phyloP scores from a whole-genome alignment of 495 filamentous ascomycete genomes.

The Neurospora sp. region DNA sequence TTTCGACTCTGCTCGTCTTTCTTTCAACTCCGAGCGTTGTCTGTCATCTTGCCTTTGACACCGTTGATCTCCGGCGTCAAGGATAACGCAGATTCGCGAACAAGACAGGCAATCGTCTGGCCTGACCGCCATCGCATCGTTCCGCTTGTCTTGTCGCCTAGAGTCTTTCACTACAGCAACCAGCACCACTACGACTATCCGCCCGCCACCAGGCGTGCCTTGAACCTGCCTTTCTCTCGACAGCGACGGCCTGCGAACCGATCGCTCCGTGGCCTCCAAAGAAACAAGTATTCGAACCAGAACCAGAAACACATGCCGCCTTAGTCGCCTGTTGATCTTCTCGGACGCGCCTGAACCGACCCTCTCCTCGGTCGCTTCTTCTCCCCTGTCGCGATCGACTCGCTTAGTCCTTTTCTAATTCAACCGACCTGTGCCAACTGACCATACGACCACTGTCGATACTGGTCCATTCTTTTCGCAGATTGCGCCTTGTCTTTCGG shows the following conservation, averaged over 20 bases:
- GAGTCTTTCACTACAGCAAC: not conserved
- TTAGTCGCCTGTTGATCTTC: slow-evolving; percentile 4
- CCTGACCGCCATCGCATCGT: not conserved
- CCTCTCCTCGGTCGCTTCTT: slow-evolving; percentile 2
- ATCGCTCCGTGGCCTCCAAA: not conserved
- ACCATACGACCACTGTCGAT: not conserved
- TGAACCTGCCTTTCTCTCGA: not conserved
- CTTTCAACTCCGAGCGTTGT: not conserved
- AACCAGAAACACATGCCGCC: slow-evolving; percentile 10
- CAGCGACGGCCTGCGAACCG: not conserved
- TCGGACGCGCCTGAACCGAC: slow-evolving; percentile 13
- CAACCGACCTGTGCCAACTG: not conserved
- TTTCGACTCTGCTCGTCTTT: not conserved
- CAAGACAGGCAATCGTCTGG: not conserved
- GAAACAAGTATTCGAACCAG: not conserved
- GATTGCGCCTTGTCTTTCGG: not conserved
- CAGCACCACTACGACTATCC: not conserved
- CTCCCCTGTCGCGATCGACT: not conserved
- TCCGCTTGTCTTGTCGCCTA: not conserved
- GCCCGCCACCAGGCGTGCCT: not conserved
- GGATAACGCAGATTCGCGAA: not conserved
- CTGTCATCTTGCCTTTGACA: not conserved
- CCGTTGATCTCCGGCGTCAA: not conserved
- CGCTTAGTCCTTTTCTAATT: not conserved
- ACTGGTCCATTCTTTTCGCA: not conserved